Evolutionary conservation across 106 monocot species (phyloP), one percentile per base, ranked within the genome.

Genomic region (Dactylorhiza incarnata): DNA sequence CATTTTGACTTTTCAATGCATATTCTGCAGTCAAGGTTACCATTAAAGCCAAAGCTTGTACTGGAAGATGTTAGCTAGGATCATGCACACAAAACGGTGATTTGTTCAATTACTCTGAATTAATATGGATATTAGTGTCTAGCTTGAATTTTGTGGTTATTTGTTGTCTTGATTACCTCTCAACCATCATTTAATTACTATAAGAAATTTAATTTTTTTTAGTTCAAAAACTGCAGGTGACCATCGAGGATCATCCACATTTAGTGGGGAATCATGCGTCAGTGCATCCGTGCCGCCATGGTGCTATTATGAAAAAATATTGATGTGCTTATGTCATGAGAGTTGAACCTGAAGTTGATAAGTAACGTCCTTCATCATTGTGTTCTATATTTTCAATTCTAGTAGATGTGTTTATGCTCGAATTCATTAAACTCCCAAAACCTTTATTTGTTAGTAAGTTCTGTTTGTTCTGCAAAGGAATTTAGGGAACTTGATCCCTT

Each of bases 41-140:
- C 83, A 80, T 85, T 99, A 74, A 82, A 85, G 66, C 89, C 94
- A 63, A 94, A 94, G 74, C 89, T 89, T 82, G 94, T 94, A 20
- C 81, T 99, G 65, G 94, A 99, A 85, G 99, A 99, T 86, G 94
- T 99, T 79, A 99, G 99, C 84, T 94, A 99, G 83, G 99, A 99
- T 74, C 99, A 99, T 82, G 99, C 99, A 46, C 94, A 82, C 65
- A 94, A 99, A 86, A 99, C 99, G 73, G 99, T 99, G 43, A 85
- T 79, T 55, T 37, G 49, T 86, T 23, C 17, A 75, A 68, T 22
- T 71, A 15, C n/a, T 74, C 46, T 65, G 7, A 14, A 52, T 48
- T 2, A n/a, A 72, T 48, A 55, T 45, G 70, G 3, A 0, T 6
- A 3, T 54, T 78, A 10, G 17, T 19, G 44, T 65, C 20, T 68